These are phyloP conservation scores for Sicyos baderoa DNA, from an alignment of 306 rosid genomes.

Conservation along the genomic window DNA sequence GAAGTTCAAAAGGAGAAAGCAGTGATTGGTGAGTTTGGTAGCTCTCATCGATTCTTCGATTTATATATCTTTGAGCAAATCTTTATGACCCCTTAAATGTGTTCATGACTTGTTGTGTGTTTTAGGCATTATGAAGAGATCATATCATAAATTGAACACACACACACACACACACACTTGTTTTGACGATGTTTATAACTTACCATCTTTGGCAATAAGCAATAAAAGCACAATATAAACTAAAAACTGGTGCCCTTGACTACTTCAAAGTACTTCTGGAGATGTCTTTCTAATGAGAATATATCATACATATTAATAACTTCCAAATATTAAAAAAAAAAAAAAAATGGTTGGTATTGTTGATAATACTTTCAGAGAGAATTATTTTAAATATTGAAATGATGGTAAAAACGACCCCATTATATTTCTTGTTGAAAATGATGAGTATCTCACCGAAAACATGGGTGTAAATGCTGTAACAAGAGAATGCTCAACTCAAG, in stretches of 20 bases:
- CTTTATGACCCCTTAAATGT: not conserved
- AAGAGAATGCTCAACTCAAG: not conserved
- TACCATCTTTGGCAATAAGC: slow-evolving; percentile 3
- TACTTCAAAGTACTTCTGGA: not conserved
- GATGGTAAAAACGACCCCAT: not conserved
- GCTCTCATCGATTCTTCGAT: not conserved
- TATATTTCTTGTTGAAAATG: not conserved
- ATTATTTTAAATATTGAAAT: not conserved
- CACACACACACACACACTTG: too few relatives aligned
- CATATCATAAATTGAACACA: not conserved
- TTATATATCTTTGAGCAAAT: not conserved
- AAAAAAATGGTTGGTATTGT: not conserved
- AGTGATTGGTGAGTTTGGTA: slow-evolving; percentile 45
- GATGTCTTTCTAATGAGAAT: not conserved
- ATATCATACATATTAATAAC: not conserved
- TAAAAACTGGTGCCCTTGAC: not conserved
- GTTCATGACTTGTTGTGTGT: not conserved
- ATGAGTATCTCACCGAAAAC: not conserved
- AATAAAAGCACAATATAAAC: not conserved
- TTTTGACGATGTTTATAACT: not conserved
- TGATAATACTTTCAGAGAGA: not conserved
- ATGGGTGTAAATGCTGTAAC: slow-evolving; percentile 9
- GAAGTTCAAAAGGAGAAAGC: slow-evolving; percentile 48
- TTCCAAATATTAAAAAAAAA: not conserved
- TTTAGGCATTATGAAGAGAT: not conserved